These are phyloP conservation scores for Apiotrichum veenhuisii DNA, from an alignment of 1,284 basidiomycete species.

Conservation along the genomic window DNA sequence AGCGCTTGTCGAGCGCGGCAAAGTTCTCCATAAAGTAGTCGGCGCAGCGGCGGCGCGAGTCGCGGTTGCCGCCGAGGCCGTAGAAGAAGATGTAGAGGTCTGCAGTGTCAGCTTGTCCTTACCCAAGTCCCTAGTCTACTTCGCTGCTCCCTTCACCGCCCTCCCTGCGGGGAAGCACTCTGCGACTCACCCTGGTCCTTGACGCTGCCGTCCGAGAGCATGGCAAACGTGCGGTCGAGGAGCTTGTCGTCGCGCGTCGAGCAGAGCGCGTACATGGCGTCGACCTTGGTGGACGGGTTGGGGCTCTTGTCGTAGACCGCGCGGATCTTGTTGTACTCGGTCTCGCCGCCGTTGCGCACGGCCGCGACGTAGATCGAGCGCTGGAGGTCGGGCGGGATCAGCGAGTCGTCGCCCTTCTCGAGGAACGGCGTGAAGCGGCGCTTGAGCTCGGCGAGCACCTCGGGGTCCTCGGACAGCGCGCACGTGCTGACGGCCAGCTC, in stretches of 20 bases:
- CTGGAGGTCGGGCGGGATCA: constrained; percentile 74
- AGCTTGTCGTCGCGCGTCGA: constrained; percentile 45
- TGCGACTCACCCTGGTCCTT: constrained; percentile 54
- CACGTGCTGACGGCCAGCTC: constrained; percentile 69
- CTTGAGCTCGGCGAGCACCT: constrained; percentile 69
- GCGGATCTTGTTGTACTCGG: constrained; percentile 73
- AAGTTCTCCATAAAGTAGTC: constrained; percentile 61
- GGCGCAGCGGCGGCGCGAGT: constrained; percentile 36
- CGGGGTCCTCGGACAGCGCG: constrained; percentile 61
- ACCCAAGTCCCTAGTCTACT: too few species aligned
- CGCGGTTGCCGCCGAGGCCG: constrained; percentile 45
- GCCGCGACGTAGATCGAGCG: constrained; percentile 49
- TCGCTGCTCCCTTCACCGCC: too few species aligned
- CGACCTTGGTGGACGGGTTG: constrained; percentile 65
- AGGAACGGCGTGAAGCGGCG: constrained; percentile 70
- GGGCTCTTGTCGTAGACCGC: constrained; percentile 67
- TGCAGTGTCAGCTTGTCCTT: background rate
- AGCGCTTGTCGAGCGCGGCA: constrained; percentile 35
- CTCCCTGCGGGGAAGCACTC: too few species aligned
- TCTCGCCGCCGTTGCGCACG: constrained; percentile 67
- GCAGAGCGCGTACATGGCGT: constrained; percentile 59
- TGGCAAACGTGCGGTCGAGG: constrained; percentile 60
- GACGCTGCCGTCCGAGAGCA: constrained; percentile 55
- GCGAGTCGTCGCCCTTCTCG: constrained; percentile 69
- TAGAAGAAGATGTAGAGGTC: constrained; percentile 58